These are phyloP conservation scores for Glaciozyma antarctica DNA, from an alignment of 768 basidiomycete genomes.

Conservation along the genomic window DNA sequence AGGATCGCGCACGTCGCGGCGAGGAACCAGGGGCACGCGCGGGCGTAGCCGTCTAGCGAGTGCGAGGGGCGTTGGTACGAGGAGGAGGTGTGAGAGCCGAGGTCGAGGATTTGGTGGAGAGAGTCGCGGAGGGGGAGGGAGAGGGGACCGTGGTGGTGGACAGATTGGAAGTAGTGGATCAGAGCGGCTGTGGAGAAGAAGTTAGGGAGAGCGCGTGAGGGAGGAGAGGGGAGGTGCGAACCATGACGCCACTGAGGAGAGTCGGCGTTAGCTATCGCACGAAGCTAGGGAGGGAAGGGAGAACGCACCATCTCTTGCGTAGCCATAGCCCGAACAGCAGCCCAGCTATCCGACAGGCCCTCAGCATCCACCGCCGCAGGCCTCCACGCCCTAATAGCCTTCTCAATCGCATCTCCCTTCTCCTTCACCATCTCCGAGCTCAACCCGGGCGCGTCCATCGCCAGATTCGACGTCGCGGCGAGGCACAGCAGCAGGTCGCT, in stretches of 20 bases:
- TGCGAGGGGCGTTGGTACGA: neutral
- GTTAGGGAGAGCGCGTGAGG: neutral
- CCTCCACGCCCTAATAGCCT: slow-evolving; percentile 16
- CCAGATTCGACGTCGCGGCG: slow-evolving; percentile 19
- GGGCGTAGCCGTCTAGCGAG: neutral
- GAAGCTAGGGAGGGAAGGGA: neutral
- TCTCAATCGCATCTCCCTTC: slow-evolving; percentile 23
- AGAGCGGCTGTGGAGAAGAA: slow-evolving; percentile 5
- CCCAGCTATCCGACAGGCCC: slow-evolving; percentile 7
- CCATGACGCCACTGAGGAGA: slow-evolving; percentile 15
- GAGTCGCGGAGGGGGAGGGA: slow-evolving; percentile 10
- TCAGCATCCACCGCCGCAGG: neutral
- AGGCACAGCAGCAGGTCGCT: slow-evolving; percentile 20
- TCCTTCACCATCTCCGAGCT: slow-evolving; percentile 3
- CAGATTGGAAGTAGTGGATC: slow-evolving; percentile 21
- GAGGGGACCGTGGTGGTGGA: slow-evolving; percentile 14
- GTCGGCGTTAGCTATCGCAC: neutral
- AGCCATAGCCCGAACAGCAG: slow-evolving; percentile 8
- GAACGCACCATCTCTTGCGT: slow-evolving; percentile 17
- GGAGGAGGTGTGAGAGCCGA: slow-evolving; percentile 12
- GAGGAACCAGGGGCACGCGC: slow-evolving; percentile 26
- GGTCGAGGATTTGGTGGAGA: slow-evolving; percentile 16
- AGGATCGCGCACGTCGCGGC: slow-evolving; percentile 16
- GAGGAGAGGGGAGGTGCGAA: neutral
- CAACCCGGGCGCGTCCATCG: slow-evolving; percentile 17